Evolutionary conservation across 345 rosid species (phyloP), one percentile per base, ranked within the genome.

Genomic region (Noccaea bulbosa): DNA sequence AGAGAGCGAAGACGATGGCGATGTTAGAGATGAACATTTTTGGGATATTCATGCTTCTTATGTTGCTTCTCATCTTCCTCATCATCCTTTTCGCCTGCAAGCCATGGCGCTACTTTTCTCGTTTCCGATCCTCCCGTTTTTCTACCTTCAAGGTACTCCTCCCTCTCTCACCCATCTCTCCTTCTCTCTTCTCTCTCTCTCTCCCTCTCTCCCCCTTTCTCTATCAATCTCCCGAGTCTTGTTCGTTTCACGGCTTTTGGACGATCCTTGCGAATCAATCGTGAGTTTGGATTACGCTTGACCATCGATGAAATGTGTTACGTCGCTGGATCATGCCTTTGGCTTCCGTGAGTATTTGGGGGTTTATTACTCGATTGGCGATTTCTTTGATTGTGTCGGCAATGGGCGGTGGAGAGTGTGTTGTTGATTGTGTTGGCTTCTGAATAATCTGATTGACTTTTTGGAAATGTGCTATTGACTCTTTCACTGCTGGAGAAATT

Each of bases 101-200:
- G 67, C 99, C 97, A 76, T 94, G 99, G 97, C 99, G 96, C 16
- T 84, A 70, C 81, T 65, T 87, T 73, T 79, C 80, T 52, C 83
- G 75, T 70, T 83, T 40, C 74, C 84, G 77, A 52, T 68, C 69
- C 69, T 80, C 78, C 39, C 80, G 79, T 47, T 64, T 62, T 65
- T 83, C 82, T 75, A 8, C 76, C 78, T 34, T 75, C 82, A 81
- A 88, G 97, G 97, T 91, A 59, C n/a, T 27, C 30, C 30, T 27
- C 30, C 11, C 15, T 14, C n/a, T 35, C 6, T 5, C 2, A 40
- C 5, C 44, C 43, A 20, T 20, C 12, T 32, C 35, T 48, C 65
- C 38, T 35, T 6, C n/a, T 11, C 34, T 17, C 4, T 20, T 20
- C 6, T 48, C 14, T 2, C 5, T 1, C 30, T 14, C 8, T 8